Percentiles rank a stretch among this genome's conserved stretches.
These are phyloP conservation scores for Cystofilobasidium capitatum DNA, from an alignment of 768 basidiomycete species.

Conservation along the genomic window DNA sequence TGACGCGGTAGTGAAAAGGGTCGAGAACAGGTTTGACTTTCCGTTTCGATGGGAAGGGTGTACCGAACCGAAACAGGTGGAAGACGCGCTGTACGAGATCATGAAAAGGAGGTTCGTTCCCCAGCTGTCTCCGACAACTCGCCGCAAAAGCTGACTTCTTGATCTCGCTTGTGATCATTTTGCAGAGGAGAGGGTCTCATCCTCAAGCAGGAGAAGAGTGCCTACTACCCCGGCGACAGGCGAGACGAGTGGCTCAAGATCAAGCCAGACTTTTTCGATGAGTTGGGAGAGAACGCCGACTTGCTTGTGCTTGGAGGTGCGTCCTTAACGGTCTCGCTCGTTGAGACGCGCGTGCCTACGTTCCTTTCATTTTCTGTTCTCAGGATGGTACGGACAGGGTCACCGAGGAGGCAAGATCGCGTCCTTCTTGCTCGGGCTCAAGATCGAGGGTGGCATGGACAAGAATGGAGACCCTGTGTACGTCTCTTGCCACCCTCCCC, in stretches of 20 bases:
- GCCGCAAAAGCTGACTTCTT: no score
- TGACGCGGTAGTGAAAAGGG: conserved; percentile 51
- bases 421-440: conserved; percentile 75
- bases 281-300: conserved; percentile 25
- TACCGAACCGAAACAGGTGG: conserved; percentile 69
- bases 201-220: conserved; percentile 69
- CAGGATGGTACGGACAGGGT: conserved; percentile 77
- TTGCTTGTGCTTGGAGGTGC: conserved; percentile 56
- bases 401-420: conserved; percentile 80
- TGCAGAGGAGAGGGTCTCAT: conserved; percentile 82
- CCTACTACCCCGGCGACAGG: conserved; percentile 77
- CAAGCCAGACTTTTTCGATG: conserved; percentile 69
- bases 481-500: no score
- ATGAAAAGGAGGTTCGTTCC: conserved; percentile 51
- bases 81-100: conserved; percentile 66
- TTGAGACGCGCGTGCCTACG: no score
- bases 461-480: conserved; percentile 52
- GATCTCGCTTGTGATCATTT: neutral
- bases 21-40: conserved; percentile 74
- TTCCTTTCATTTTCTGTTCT: no score
- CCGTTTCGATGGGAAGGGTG: conserved; percentile 56
- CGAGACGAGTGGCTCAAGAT: conserved; percentile 94
- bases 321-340: no score
- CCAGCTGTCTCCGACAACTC: no score
- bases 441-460: conserved; percentile 54